Base-by-base conservation (phyloP, 352 stramenopile species). In the Bremia lactucae region DNA sequence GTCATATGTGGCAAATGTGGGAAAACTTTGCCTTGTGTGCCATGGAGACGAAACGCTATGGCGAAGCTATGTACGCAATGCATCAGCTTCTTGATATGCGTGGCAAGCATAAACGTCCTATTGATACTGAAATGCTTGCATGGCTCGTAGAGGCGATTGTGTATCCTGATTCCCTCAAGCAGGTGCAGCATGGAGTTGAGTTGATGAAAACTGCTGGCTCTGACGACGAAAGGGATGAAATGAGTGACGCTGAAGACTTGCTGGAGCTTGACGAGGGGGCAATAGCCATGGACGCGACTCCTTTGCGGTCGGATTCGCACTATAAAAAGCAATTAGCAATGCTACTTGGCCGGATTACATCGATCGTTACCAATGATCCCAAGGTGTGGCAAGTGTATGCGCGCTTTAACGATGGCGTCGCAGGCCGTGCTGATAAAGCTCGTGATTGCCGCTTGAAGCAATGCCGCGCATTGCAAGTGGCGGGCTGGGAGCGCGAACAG, bases 1-100 rank as follows among this genome's bases (percentile, higher is more conserved):
- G 81, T 20, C 55, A 81, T 45, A 93, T 94, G 77, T 96, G 83
- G 83, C 73, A 91, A 36, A 95, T 96, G 75, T 95, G 84, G 84
- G 87, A 96, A 45, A 96, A 96, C 60, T 88, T 73, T 43, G 55
- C 74, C 9, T 58, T 86, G 36, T 89, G 78, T 37, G 78, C 78
- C 3, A 82, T 91, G 65, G 71, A 88, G 49, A 73, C 72, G 20
- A 62, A 70, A 35, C 62, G 66, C 15, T 88, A 79, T 35, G 77
- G 80, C 22, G 74, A 87, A 19, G 75, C 76, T 38, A 87, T 92
- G 55, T 89, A 92, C 53, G 76, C 67, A 18, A 74, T 86, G 54
- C 76, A 92, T 43, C 74, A 89, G 50, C 71, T 86, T 23, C 49
- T 92, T 19, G 75, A 88, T 54, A 48, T 92, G 64, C 74, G 80